These are phyloP conservation scores for Lepraria neglecta DNA, from an alignment of 495 filamentous ascomycete genomes.

Conservation along the genomic window DNA sequence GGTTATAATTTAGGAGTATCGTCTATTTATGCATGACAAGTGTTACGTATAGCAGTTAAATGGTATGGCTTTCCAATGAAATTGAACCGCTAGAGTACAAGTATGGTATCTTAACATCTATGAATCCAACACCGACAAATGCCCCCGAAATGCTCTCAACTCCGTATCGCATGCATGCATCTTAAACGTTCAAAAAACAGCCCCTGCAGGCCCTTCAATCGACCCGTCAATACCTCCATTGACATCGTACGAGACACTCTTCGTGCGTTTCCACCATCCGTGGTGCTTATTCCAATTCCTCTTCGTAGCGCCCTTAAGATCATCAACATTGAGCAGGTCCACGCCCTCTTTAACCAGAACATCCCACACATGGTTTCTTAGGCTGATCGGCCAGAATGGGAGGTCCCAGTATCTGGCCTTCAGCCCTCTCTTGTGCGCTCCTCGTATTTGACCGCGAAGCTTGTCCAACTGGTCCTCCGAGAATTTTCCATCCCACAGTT, in stretches of 20 bases:
- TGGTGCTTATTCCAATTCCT: constrained; percentile 15
- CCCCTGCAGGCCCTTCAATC: neutral
- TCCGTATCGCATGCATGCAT: neutral
- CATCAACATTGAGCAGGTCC: constrained; percentile 64
- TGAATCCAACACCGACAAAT: neutral
- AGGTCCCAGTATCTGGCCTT: constrained; percentile 75
- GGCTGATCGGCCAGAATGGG: constrained; percentile 66
- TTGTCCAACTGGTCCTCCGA: constrained; percentile 47
- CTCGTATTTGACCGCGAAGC: constrained; percentile 59
- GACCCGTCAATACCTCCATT: constrained; percentile 7
- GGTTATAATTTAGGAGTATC: too few relatives aligned
- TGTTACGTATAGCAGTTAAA: too few relatives aligned
- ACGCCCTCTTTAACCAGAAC: constrained; percentile 65
- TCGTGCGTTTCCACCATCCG: constrained; percentile 18
- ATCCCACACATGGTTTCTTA: constrained; percentile 69
- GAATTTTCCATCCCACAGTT: constrained; percentile 28
- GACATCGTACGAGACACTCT: constrained; percentile 14
- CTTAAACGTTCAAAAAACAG: neutral
- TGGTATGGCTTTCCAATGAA: too few relatives aligned
- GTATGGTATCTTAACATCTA: neutral
- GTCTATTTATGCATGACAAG: too few relatives aligned
- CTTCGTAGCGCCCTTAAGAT: constrained; percentile 40
- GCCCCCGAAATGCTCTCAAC: constrained; percentile 1
- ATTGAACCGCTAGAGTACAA: neutral
- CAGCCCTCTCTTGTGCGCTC: constrained; percentile 62